Percentiles rank a stretch among this genome's conserved stretches.
Conservation (phyloP, 768 basidiomycete genomes). For the Xerocomellus intermedius region DNA sequence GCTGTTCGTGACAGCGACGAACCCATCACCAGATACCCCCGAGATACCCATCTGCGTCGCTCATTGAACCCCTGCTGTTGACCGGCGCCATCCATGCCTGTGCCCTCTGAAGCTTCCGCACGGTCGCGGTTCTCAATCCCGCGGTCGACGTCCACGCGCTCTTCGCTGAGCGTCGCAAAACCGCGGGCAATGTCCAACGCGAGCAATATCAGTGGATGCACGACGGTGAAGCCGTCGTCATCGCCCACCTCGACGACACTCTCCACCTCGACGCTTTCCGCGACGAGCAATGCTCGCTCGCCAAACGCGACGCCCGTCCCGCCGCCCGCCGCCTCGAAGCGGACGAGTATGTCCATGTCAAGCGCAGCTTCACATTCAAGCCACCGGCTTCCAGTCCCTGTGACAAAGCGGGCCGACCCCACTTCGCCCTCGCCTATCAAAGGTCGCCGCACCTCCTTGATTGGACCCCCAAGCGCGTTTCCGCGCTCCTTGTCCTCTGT, state of each 20-base stretch:
- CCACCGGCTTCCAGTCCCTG: slow-evolving; percentile 42
- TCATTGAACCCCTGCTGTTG: neutral
- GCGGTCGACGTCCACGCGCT: slow-evolving; percentile 41
- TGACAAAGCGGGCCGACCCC: slow-evolving; percentile 26
- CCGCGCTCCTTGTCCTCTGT: slow-evolving; percentile 17
- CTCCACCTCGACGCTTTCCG: slow-evolving; percentile 27
- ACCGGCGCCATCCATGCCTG: slow-evolving; percentile 21
- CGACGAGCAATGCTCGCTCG: slow-evolving; percentile 34
- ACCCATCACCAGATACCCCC: slow-evolving; percentile 11
- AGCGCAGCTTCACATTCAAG: slow-evolving; percentile 34
- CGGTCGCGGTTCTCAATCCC: slow-evolving; percentile 41
- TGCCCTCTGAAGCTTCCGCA: slow-evolving; percentile 55
- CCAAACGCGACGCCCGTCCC: slow-evolving; percentile 55
- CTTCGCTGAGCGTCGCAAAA: slow-evolving; percentile 47
- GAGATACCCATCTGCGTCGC: slow-evolving; percentile 17
- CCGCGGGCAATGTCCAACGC: slow-evolving; percentile 54
- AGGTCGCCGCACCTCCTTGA: slow-evolving; percentile 28
- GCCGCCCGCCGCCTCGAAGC: slow-evolving; percentile 34
- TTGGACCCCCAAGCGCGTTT: slow-evolving; percentile 30
- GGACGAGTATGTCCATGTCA: slow-evolving; percentile 39
- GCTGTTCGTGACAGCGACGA: slow-evolving; percentile 19
- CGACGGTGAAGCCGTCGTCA: slow-evolving; percentile 43
- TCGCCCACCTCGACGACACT: slow-evolving; percentile 27
- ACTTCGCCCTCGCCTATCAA: slow-evolving; percentile 29
- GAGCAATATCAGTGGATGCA: slow-evolving; percentile 47